Evolutionary conservation across 108 stramenopile species (phyloP), one percentile per base, ranked within the genome.

Genomic region (Cyclotella cryptica): DNA sequence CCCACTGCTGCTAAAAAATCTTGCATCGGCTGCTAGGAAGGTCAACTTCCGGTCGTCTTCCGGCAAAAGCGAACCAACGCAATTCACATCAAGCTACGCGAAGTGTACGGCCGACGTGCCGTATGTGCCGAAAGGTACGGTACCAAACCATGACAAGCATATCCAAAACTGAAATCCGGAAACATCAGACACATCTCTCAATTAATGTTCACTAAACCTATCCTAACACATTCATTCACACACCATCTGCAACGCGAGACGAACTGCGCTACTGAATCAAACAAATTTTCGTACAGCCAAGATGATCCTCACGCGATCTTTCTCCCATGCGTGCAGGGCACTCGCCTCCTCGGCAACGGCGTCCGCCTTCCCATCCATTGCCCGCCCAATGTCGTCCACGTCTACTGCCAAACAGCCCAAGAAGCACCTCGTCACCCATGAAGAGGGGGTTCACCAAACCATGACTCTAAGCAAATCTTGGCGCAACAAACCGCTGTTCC

Each of bases 401-500:
- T 59, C 79, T 47, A 22, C 69, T 55, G 30, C 51, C n/a, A 35
- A 66, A 14, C 19, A 53, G 24, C 74, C 80, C 53, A 75, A 81
- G 45, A 81, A 81, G 69, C 74, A 81, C 42, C 80, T 81, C 42
- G 80, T 81, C 28, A 81, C 80, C 15, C 80, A 71, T 68, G 80
- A 81, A 75, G 80, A 92, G 72, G 93, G 93, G 45, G 90, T 93
- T 39, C 93, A 96, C 72, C 90, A 93, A 75, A 96, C 90, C 42
- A 94, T 93, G 93, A 86, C 88, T 68, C 67, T 92, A 27, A 83
- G 85, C 60, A 90, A 90, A 68, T 71, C 81, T 28, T 97, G 95
- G 95, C 83, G 92, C 27, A 93, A 95, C 87, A 95, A 95, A 72
- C 97, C 97, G 6, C 86, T 97, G 42, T 97, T 97, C 79, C 93